Evolutionary conservation across 345 rosid species (phyloP).

Genomic region (Lumnitzera racemosa): DNA sequence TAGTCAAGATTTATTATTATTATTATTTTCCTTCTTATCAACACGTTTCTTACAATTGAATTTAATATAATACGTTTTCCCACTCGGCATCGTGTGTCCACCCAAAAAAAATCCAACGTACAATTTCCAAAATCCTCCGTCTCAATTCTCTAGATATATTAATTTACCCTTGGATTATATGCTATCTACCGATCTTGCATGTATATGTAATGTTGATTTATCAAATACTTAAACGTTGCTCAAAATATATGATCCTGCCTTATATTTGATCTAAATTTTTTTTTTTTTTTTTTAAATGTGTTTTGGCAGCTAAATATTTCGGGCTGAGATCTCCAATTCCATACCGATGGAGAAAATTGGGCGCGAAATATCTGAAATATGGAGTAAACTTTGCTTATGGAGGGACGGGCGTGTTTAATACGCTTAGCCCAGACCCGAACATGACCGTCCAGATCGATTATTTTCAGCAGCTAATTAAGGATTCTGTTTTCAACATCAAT

Average conservation of each 20-base stretch:
- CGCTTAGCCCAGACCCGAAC: constrained; percentile 39
- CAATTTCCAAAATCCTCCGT: too few species aligned
- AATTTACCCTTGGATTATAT: too few species aligned
- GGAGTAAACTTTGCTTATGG: constrained; percentile 89
- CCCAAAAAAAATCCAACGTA: too few species aligned
- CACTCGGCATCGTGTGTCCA: too few species aligned
- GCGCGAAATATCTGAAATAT: constrained; percentile 13
- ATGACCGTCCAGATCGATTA: constrained; percentile 68
- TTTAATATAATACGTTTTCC: too few species aligned
- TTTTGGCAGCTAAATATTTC: constrained; percentile 46
- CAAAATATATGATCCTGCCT: not conserved
- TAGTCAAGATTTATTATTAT: too few species aligned
- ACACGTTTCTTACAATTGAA: too few species aligned
- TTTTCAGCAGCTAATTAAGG: constrained; percentile 32
- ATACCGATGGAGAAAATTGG: constrained; percentile 36
- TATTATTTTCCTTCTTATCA: too few species aligned
- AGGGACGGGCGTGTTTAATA: constrained; percentile 77
- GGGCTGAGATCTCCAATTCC: constrained; percentile 61
- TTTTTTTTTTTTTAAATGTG: not conserved
- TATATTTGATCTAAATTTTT: not conserved
- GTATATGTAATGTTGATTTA: too few species aligned
- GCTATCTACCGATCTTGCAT: too few species aligned
- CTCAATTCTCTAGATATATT: too few species aligned
- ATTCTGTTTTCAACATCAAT: constrained; percentile 22
- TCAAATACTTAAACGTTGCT: too few species aligned